Evolutionary conservation across 495 filamentous ascomycete genomes (phyloP).

Genomic region (Lasiosphaeriaceae sp.): DNA sequence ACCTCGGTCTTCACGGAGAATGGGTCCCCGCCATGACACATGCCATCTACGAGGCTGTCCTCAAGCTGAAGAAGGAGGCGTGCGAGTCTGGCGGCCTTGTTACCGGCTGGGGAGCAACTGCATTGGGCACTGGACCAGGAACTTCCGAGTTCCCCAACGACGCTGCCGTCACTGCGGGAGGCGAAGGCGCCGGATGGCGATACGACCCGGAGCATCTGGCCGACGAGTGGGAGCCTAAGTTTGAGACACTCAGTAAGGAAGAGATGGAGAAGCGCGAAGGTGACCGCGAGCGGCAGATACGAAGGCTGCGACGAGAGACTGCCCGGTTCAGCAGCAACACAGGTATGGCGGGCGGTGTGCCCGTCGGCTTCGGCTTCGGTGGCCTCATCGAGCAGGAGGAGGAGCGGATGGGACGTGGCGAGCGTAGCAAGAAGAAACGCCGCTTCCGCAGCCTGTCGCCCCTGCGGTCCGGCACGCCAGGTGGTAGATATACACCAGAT

Average conservation of each 20-base stretch:
- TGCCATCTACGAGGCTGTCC: conserved; percentile 92
- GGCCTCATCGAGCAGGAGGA: conserved; percentile 60
- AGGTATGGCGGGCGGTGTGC: conserved; percentile 63
- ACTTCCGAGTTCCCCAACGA: conserved; percentile 77
- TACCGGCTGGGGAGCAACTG: conserved; percentile 52
- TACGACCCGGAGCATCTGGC: conserved; percentile 87
- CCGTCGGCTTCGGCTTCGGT: conserved; percentile 52
- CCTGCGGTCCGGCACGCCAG: conserved; percentile 59
- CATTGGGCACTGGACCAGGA: conserved; percentile 49
- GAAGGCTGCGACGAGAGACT: conserved; percentile 83
- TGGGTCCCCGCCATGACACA: conserved; percentile 94
- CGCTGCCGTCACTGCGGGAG: conserved; percentile 59
- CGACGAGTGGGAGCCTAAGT: conserved; percentile 90
- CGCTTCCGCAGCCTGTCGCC: conserved; percentile 88
- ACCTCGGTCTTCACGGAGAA: conserved; percentile 83
- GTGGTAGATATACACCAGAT: conserved; percentile 67
- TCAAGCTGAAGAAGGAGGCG: conserved; percentile 92
- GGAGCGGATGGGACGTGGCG: conserved; percentile 73
- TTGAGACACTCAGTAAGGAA: conserved; percentile 86
- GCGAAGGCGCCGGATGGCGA: conserved; percentile 80
- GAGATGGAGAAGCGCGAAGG: conserved; percentile 98
- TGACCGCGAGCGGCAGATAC: conserved; percentile 85
- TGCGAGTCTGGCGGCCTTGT: conserved; percentile 83
- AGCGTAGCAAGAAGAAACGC: conserved; percentile 89
- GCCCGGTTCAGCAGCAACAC: conserved; percentile 84